Evolutionary conservation across 371 early-diverging fungal species (phyloP), one percentile per base, ranked within the genome.

Genomic region (Apophysomyces elegans): DNA sequence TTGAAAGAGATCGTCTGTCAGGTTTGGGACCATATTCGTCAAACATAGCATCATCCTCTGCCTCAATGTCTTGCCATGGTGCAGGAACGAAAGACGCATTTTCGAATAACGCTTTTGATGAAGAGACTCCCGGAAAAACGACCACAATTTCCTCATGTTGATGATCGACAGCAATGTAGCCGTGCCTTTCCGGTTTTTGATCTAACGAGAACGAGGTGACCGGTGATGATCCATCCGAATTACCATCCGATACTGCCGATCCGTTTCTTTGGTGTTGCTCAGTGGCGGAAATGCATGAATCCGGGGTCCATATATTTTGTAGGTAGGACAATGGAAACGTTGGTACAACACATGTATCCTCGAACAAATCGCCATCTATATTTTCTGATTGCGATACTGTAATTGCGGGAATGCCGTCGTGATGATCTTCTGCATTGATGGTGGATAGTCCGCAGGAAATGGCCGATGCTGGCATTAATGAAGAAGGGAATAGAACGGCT

Each of bases 101-200:
- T 58, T 78, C 70, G 41, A 78, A 64, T 46, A 71, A 37, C 12
- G 58, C 16, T 35, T 62, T 61, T 16, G 75, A 71, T 8, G 70
- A 32, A n/a, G 65, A 38, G 50, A 70, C 64, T 12, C 74, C 76
- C n/a, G 79, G 76, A 61, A 78, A 78, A 4, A 73, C 70, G 4
- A 79, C 74, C 32, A 79, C 37, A 26, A 76, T 74, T 26, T 79
- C 76, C 54, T 76, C 63, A 36, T 74, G 50, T 61, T 79, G 62
- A 44, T 64, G 63, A 63, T 79, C 79, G 18, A 78, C 63, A 35
- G 78, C 78, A 1, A 78, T 65, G 58, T 73, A 75, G 12, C 78
- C 78, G 54, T 26, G 54, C 21, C 21, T 50, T 9, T 50, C 59
- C 64, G 63, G 36, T 65, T 70, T 57, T 72, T 39, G 64, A 56